Conservation (phyloP, 2,329 filamentous ascomycete species). For the Colletotrichum sp. region DNA sequence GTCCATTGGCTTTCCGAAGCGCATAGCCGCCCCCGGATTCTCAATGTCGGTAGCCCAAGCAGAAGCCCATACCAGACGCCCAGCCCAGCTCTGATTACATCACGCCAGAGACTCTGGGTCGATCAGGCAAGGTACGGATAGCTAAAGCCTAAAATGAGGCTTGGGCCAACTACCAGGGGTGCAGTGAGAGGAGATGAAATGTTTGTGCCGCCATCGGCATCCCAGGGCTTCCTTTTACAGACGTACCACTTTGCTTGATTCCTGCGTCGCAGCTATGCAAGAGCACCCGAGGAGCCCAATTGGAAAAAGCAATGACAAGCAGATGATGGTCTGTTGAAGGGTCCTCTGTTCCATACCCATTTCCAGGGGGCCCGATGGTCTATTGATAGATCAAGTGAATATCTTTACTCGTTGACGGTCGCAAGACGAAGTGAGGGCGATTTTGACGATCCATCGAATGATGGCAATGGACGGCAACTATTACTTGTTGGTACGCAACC, state of each 20-base stretch:
- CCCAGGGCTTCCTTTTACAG: background rate
- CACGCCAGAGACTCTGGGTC: background rate
- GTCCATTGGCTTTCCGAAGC: constrained; percentile 6
- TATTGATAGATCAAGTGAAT: background rate
- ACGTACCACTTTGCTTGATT: background rate
- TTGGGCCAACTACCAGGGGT: background rate
- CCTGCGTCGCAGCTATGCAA: background rate
- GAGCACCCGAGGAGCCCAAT: background rate
- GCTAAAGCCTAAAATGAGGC: background rate
- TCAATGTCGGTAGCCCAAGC: background rate
- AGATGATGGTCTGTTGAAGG: background rate
- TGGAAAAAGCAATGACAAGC: background rate
- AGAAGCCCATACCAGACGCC: background rate
- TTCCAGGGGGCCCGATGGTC: background rate
- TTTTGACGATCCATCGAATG: background rate
- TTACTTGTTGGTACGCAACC: background rate
- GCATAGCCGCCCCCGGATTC: constrained; percentile 6
- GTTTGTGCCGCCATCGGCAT: background rate
- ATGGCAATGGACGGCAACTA: background rate
- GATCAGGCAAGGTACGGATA: background rate
- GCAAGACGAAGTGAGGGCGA: background rate
- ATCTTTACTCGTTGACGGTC: background rate
- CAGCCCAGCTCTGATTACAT: background rate
- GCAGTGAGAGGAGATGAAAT: background rate
- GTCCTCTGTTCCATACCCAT: background rate